A percentile compares a stretch with the other conserved stretches of the same genome.
These are phyloP conservation scores for Lactarius quietus DNA, from an alignment of 768 basidiomycete genomes.

Conservation along the genomic window DNA sequence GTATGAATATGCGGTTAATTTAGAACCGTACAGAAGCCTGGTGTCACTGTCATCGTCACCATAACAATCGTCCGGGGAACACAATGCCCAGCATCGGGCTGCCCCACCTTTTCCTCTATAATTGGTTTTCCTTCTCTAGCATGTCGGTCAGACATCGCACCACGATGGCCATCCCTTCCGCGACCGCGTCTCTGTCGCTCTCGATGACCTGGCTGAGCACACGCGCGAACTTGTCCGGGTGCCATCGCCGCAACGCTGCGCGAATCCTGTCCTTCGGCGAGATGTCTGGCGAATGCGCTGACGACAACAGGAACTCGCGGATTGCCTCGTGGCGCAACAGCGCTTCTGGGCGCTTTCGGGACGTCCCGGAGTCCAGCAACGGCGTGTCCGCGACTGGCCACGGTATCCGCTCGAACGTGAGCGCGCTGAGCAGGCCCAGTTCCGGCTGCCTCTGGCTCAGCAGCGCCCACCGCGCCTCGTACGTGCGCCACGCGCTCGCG, in stretches of 20 bases:
- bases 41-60: background rate
- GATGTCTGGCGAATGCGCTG: constrained; percentile 53
- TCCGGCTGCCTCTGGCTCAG: constrained; percentile 62
- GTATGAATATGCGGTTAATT: constrained; percentile 7
- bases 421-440: constrained; percentile 40
- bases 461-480: constrained; percentile 44
- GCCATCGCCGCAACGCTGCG: constrained; percentile 69
- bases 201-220: constrained; percentile 50
- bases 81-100: constrained; percentile 14
- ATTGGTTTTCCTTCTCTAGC: constrained; percentile 19
- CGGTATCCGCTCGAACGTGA: constrained; percentile 62
- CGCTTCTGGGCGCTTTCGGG: constrained; percentile 36
- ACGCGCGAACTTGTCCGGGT: constrained; percentile 72
- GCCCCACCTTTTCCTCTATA: background rate
- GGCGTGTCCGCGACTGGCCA: constrained; percentile 60
- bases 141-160: constrained; percentile 41
- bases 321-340: constrained; percentile 55
- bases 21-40: background rate
- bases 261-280: constrained; percentile 64
- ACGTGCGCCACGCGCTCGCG: constrained; percentile 33
- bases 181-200: constrained; percentile 50
- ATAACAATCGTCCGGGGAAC: constrained; percentile 2
- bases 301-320: constrained; percentile 57
- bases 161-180: constrained; percentile 61
- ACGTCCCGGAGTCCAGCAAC: constrained; percentile 20